Percentiles rank a stretch among this genome's conserved stretches.
Conservation (phyloP, 2,329 filamentous ascomycete genomes). For the Magnaporthiopsis incrustans region DNA sequence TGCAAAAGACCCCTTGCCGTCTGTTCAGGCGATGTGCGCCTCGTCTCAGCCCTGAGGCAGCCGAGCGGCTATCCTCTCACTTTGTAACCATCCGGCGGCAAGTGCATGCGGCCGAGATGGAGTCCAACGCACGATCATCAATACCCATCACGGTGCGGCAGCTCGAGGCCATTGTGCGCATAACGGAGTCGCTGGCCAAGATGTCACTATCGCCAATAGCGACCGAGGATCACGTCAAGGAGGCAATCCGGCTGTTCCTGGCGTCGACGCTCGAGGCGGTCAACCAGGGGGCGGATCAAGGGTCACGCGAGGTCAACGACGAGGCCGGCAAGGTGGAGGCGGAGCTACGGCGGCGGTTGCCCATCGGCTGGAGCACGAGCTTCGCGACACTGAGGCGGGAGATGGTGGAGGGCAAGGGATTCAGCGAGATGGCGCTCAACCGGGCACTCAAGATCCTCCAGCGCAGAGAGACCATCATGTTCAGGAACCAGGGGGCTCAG, state of each 20-base stretch:
- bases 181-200: conserved; percentile 93
- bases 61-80: conserved; percentile 92
- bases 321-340: conserved; percentile 82
- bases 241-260: conserved; percentile 93
- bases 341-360: conserved; percentile 77
- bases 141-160: conserved; percentile 98
- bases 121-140: conserved; percentile 81
- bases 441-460: conserved; percentile 80
- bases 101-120: conserved; percentile 83
- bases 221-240: conserved; percentile 86
- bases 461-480: conserved; percentile 77
- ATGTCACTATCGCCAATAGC: conserved; percentile 78
- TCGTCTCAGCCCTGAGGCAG: conserved; percentile 79
- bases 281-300: conserved; percentile 69
- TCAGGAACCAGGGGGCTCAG: conserved; percentile 67
- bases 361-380: conserved; percentile 93
- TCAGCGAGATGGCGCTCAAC: conserved; percentile 78
- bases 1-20: background rate
- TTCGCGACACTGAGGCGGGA: conserved; percentile 78
- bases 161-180: conserved; percentile 93
- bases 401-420: conserved; percentile 86
- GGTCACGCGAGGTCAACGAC: conserved; percentile 82
- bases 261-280: conserved; percentile 98
- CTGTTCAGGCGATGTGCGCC: conserved; percentile 73
- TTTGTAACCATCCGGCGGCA: conserved; percentile 95